Evolutionary conservation across 495 filamentous ascomycete genomes (phyloP), one percentile per base, ranked within the genome.

Genomic region (Aspergillus incahuasiensis): DNA sequence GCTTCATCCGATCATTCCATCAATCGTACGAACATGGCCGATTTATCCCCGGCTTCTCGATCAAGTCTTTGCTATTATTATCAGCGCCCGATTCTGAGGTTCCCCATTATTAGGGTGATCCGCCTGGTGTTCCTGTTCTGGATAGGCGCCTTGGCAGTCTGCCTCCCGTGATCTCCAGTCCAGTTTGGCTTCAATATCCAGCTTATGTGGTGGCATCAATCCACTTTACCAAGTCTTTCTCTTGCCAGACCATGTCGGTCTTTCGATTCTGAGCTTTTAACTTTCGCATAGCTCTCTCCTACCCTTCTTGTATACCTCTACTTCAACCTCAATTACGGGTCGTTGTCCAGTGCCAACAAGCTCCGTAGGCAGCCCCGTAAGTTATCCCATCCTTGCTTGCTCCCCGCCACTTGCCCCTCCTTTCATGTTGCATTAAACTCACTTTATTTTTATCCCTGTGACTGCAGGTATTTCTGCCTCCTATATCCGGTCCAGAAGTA

Each of bases 401-500:
- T 30, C 52, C 54, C 53, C 58, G 53, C 58, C 56, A 61, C 62
- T 25, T 52, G 56, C 52, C 48, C n/a, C 47, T 45, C 47, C 52
- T 51, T 16, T 43, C 39, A 40, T 48, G 50, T 55, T 59, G 48
- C 61, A 58, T 60, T 35, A 39, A 46, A 63, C 52, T 59, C 47
- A 38, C 48, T 48, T n/a, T 60, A 59, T 61, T 56, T 43, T 61
- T 64, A 64, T 43, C 49, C 38, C 28, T 32, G 61, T 46, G 32
- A 42, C 41, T 34, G 44, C 30, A 56, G 58, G 48, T 41, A 40
- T 39, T 19, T 6, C 48, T 28, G 40, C 20, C 34, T 54, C 48
- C 21, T 45, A 54, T 41, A 9, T 47, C 46, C 13, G 45, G 20
- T 22, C 46, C 16, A 28, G 39, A 48, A 62, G 55, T 34, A 67